Base-by-base conservation (phyloP, 2,329 filamentous ascomycete genomes). In the Didymella keratinophila region DNA sequence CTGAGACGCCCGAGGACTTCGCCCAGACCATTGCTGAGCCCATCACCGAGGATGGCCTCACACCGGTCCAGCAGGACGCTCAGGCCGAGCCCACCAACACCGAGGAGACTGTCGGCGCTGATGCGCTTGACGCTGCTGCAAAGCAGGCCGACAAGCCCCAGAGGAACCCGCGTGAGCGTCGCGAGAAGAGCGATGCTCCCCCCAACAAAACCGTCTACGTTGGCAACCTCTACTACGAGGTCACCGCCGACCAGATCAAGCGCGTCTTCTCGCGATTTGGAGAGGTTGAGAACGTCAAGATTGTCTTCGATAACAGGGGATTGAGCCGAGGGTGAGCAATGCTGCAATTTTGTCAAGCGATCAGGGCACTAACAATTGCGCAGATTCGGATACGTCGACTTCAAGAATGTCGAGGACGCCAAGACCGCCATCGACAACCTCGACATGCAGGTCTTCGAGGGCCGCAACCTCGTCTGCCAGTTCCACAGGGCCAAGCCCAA, bases 141-240 rank as follows among this genome's bases (percentile, higher is more conserved):
- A 16, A 53, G 27, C 1, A 23, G 4, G 27, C 50, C 41, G 36
- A 50, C 21, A 53, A 21, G 45, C 34, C 37, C 14, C 14, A 23
- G 10, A 37, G n/a, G 30, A 55, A 27, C 14, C n/a, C 2, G 36
- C 23, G 25, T 12, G 21, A 56, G 46, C 46, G 46, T 32, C 55
- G 55, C 49, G 27, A 52, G 44, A 20, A 25, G 36, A 47, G 27
- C 18, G 50, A 58, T 20, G 50, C 61, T 12, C 9, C 45, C 12
- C 73, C 71, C 9, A 70, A 66, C 62, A 74, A 64, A 10, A 83
- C 80, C 8, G 67, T 91, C 56, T 92, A 89, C 68, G 71, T 91
- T 62, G 88, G 87, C 59, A 92, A 92, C 75, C 78, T 92, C 44
- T 87, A 86, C 73, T 92, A 87, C 72, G 88, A 91, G 71, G 83